These are phyloP conservation scores for Betula pendula DNA, from an alignment of 306 rosid species.

Conservation along the genomic window DNA sequence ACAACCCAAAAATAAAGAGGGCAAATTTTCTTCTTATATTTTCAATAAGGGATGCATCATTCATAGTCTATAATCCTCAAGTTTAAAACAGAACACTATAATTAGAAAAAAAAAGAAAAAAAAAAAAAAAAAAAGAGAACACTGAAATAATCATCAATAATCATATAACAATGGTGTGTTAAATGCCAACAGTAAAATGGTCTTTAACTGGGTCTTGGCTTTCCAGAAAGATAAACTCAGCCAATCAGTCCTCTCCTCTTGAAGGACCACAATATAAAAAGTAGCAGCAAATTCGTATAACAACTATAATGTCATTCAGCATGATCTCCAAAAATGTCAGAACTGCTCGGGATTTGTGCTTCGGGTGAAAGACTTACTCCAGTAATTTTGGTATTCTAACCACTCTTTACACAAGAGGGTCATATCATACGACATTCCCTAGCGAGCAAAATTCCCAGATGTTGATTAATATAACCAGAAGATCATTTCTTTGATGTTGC, in stretches of 20 bases:
- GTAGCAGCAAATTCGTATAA: background rate
- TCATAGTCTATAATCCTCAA: background rate
- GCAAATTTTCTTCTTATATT: background rate
- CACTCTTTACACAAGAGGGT: background rate
- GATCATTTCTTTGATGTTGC: slow-evolving; percentile 4
- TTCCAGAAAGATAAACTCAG: background rate
- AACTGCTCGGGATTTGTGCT: background rate
- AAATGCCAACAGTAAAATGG: background rate
- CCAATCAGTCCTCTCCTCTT: background rate
- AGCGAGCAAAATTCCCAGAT: background rate
- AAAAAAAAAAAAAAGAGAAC: too few species aligned
- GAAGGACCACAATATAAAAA: background rate
- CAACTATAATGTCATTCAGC: background rate
- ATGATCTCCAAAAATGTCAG: slow-evolving; percentile 4
- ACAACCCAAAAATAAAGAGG: background rate
- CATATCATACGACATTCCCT: background rate
- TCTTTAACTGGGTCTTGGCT: background rate
- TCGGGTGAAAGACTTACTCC: background rate
- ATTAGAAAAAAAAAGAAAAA: too few species aligned
- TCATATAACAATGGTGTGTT: background rate
- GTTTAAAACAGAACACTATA: background rate
- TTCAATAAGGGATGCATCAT: background rate
- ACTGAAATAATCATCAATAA: background rate
- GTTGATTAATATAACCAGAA: background rate
- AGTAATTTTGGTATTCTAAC: background rate